Base-by-base conservation (phyloP, 225 moss, liverwort and hornwort species). In the Bryum argenteum region DNA sequence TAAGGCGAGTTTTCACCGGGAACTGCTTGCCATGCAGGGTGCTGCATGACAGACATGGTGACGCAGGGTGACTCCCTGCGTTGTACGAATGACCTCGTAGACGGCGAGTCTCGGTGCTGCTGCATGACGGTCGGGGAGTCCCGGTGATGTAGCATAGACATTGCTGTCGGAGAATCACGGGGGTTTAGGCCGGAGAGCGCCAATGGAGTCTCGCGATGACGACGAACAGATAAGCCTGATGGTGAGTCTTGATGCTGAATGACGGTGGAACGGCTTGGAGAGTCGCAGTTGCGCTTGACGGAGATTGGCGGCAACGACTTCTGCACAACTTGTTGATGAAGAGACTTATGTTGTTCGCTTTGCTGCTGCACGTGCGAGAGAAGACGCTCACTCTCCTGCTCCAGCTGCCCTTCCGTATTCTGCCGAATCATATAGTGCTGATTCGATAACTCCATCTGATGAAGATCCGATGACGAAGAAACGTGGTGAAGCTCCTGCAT, bases 41-140 rank as follows among this genome's bases (percentile, higher is more conserved):
- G 92, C 77, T 90, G 92, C 80, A 88, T 77, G 6, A 83, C 88
- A 9, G 90, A 83, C 78, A 94, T 87, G 9, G 91, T 37, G 18
- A 87, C 18, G 66, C 73, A 89, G 0, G 90, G 86, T 17, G 82
- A 76, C 44, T 85, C 80, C 14, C 84, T 70, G 55, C 84, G 86
- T 75, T 80, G 90, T 9, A 87, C 50, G 67, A 87, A 80, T 1
- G 85, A 66, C 9, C 81, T 69, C 8, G 78, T 72, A 8, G 85
- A 81, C 17, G 85, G 85, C 10, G 85, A 85, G 62, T 86, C 86
- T 22, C 86, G 80, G 61, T 86, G 86, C 54, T 79, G 81, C 55
- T 78, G 86, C 53, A 85, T 57, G 5, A 50, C 70, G 39, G 82
- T 72, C 37, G 86, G 83, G 4, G 86, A 86, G 72, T 86, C 83